Evolutionary conservation across 768 basidiomycete species (phyloP).

Genomic region (Tulasnella sp.): DNA sequence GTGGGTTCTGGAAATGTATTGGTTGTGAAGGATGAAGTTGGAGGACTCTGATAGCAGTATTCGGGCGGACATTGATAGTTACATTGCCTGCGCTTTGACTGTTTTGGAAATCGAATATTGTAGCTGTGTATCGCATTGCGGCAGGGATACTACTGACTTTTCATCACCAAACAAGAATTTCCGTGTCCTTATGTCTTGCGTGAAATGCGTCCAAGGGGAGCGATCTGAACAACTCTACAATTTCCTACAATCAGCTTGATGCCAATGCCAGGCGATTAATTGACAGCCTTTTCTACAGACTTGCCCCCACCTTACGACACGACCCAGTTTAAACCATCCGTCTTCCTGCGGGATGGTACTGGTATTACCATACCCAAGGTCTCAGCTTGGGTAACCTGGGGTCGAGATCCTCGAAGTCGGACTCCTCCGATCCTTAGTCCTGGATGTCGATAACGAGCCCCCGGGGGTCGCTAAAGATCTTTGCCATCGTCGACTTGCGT

Average conservation of each 20-base stretch:
- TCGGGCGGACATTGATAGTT: too few species aligned
- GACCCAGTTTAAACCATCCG: conserved; percentile 35
- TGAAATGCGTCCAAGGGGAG: too few species aligned
- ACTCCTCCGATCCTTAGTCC: conserved; percentile 33
- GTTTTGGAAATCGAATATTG: too few species aligned
- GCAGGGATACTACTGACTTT: too few species aligned
- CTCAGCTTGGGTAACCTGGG: conserved; percentile 33
- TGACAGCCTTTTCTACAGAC: neutral
- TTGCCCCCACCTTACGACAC: neutral
- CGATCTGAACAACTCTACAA: neutral
- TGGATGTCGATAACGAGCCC: conserved; percentile 34
- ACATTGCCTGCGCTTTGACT: too few species aligned
- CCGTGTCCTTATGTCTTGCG: too few species aligned
- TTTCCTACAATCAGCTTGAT: neutral
- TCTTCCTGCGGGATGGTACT: conserved; percentile 32
- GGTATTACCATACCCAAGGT: conserved; percentile 38
- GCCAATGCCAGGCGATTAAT: neutral
- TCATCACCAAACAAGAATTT: too few species aligned
- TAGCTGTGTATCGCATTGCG: too few species aligned
- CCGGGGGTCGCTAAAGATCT: conserved; percentile 36
- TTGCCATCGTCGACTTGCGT: conserved; percentile 27
- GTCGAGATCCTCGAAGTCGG: conserved; percentile 34
- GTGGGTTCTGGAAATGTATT: too few species aligned
- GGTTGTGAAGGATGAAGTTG: too few species aligned
- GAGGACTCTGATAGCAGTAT: too few species aligned